Evolutionary conservation across 352 stramenopile genomes (phyloP).

Genomic region (Pythium graminicola): DNA sequence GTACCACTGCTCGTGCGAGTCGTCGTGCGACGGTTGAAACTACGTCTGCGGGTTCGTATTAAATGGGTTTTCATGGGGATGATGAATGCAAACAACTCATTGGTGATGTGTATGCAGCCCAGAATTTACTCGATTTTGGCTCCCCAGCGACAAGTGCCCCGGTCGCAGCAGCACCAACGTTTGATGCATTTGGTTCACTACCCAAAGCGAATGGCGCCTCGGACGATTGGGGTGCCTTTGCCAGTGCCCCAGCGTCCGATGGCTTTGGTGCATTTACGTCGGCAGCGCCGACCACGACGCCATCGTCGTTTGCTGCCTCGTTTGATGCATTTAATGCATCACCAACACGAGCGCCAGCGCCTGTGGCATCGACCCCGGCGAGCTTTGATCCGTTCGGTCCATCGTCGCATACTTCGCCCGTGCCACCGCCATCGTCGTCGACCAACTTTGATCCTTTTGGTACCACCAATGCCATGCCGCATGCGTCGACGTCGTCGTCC

Average conservation of each 20-base stretch:
- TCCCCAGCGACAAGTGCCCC: constrained; percentile 21
- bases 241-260: constrained; percentile 27
- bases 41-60: too few species aligned
- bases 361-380: constrained; percentile 17
- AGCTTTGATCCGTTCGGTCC: constrained; percentile 35
- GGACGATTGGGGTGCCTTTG: constrained; percentile 30
- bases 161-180: constrained; percentile 20
- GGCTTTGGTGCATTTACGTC: constrained; percentile 41
- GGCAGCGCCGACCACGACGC: constrained; percentile 1
- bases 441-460: constrained; percentile 36
- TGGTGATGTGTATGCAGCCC: too few species aligned
- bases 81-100: too few species aligned
- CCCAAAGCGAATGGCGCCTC: constrained; percentile 10
- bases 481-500: constrained; percentile 20
- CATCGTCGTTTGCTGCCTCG: constrained; percentile 17
- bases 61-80: too few species aligned
- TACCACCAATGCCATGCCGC: constrained; percentile 16
- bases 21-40: neutral
- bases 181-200: constrained; percentile 39
- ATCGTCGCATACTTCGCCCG: constrained; percentile 7
- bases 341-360: constrained; percentile 17
- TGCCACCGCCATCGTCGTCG: constrained; percentile 14
- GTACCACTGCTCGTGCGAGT: neutral
- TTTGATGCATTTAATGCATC: constrained; percentile 20
- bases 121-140: constrained; percentile 59